Evolutionary conservation across 805 yeast genomes (phyloP), one percentile per base, ranked within the genome.

Genomic region (Yamadazyma philogaea): DNA sequence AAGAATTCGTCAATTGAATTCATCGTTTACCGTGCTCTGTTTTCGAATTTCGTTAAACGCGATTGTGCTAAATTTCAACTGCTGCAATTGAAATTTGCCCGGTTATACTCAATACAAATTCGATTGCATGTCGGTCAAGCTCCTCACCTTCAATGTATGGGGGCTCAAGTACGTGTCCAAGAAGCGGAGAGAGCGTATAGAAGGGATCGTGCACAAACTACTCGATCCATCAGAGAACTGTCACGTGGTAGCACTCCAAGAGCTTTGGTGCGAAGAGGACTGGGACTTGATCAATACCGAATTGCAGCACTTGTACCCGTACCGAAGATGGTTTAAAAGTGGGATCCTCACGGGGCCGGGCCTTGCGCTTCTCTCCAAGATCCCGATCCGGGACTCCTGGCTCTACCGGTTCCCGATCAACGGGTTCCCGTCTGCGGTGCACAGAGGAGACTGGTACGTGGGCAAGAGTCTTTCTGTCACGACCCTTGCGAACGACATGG

Each of bases 331-430:
- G 40, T 93, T 84, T 66, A 79, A 78, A 45, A 76, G 95, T 2
- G 99, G 98, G 0, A 87, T 93, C 3, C 50, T 93, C 2, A 67
- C 96, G 0, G 99, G 99, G 0, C 98, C 99, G 0, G 99, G 99
- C 0, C 70, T 93, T 32, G 95, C 88, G 1, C 70, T 93, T 6
- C 60, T 93, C 35, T 87, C 96, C 12, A 81, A 85, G 50, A 77
- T 85, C 48, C 96, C 97, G 3, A 88, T 93, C 28, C 82, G 75
- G 37, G 77, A 81, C 12, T 79, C 96, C 0, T 86, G 84, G 56
- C 62, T 93, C 36, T 84, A 86, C 57, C 68, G 95, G 16, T 93
- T 87, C 57, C 95, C 97, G 0, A 78, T 93, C 47, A 93, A 91
- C 60, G 99, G 99, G 1, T 71, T 96, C 39, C 96, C 98, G 1